Percentiles rank a stretch among this genome's conserved stretches.
These are phyloP conservation scores for Byssothecium circinans DNA, from an alignment of 2,329 filamentous ascomycete genomes.

Conservation along the genomic window DNA sequence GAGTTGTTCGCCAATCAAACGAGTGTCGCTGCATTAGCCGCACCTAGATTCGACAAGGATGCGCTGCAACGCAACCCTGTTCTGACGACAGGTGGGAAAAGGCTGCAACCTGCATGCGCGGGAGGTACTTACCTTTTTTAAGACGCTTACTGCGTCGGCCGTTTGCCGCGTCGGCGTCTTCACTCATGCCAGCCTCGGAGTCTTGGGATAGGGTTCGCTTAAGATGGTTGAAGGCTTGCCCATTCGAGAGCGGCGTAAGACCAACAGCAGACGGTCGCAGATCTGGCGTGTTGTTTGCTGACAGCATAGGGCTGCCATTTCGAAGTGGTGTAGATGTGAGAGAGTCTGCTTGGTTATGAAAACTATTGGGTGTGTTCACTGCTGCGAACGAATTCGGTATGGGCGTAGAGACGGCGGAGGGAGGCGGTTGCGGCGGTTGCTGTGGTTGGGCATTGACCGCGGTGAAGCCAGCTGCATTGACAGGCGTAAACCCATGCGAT, in stretches of 20 bases:
- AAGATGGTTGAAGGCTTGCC: conserved; percentile 58
- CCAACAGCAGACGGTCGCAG: conserved; percentile 55
- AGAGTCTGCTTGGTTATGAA: conserved; percentile 56
- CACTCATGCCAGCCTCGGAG: conserved; percentile 61
- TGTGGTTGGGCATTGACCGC: conserved; percentile 61
- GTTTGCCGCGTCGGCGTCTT: conserved; percentile 52
- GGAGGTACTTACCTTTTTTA: conserved; percentile 70
- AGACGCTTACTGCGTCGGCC: conserved; percentile 84
- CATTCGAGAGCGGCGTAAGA: conserved; percentile 55
- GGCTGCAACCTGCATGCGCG: conserved; percentile 21
- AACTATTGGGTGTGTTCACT: conserved; percentile 57
- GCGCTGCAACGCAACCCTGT: conserved; percentile 25
- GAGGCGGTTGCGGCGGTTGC: conserved; percentile 20
- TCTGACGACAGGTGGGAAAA: conserved; percentile 22
- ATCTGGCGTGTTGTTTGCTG: conserved; percentile 67
- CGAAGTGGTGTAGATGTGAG: conserved; percentile 63
- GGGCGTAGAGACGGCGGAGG: conserved; percentile 12
- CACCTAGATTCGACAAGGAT: conserved; percentile 25
- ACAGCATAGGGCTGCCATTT: conserved; percentile 62
- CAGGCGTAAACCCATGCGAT: conserved; percentile 67
- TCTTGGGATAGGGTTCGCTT: conserved; percentile 70
- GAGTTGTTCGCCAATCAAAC: conserved; percentile 21
- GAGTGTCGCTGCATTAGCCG: conserved; percentile 12
- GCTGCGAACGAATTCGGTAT: conserved; percentile 55
- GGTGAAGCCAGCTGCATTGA: conserved; percentile 67